Percentiles rank a stretch among this genome's conserved stretches.
Conservation (phyloP, 2,329 filamentous ascomycete genomes). For the Colletotrichum cordylinicola region DNA sequence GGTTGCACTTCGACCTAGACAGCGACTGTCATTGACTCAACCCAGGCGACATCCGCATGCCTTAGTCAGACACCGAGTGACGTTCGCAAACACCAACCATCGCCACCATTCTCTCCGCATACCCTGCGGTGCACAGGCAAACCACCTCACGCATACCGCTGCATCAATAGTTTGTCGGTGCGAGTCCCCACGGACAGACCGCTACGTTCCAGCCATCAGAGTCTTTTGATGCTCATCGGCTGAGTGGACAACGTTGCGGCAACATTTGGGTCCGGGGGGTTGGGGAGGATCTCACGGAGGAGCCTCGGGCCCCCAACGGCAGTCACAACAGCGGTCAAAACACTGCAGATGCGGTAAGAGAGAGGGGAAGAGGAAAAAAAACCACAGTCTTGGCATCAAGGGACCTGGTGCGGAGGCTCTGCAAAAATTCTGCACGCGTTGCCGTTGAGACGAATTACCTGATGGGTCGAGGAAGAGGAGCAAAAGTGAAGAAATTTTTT, state of each 20-base stretch:
- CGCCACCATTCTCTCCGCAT: not conserved
- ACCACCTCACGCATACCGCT: not conserved
- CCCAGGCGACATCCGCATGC: not conserved
- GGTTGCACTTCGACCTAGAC: not conserved
- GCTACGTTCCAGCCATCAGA: not conserved
- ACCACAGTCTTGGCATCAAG: not conserved
- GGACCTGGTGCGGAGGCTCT: not conserved
- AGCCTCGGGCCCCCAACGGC: not conserved
- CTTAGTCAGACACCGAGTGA: not conserved
- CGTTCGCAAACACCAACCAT: not conserved
- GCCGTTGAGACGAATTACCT: conserved; percentile 9
- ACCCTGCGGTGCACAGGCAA: not conserved
- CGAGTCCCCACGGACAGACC: conserved; percentile 1
- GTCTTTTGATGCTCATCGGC: not conserved
- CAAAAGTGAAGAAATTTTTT: not conserved
- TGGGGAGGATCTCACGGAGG: conserved; percentile 3
- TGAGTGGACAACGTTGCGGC: conserved; percentile 6
- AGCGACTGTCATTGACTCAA: not conserved
- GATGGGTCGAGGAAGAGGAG: not conserved
- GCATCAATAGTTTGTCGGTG: conserved; percentile 1
- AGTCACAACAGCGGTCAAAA: conserved; percentile 22
- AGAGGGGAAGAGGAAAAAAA: not conserved
- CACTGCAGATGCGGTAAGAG: not conserved
- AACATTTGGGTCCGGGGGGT: conserved; percentile 5
- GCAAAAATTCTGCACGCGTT: not conserved